A percentile compares a stretch with the other conserved stretches of the same genome.
Conservation (phyloP, 2,329 filamentous ascomycete species). For the Ceratocystis destructans region DNA sequence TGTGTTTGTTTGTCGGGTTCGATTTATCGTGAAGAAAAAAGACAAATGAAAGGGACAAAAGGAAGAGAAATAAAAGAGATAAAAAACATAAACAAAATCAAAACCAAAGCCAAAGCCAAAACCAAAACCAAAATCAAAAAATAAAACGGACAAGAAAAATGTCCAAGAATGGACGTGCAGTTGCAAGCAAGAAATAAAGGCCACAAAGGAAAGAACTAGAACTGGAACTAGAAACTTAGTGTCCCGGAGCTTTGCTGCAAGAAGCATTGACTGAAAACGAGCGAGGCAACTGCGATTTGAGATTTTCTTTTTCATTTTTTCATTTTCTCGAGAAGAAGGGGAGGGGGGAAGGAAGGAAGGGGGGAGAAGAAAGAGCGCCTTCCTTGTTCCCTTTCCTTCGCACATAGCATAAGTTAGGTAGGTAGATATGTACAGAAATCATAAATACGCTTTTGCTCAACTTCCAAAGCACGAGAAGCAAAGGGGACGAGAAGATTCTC, state of each 20-base stretch:
- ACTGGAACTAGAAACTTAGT: conserved; percentile 7
- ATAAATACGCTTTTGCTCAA: neutral
- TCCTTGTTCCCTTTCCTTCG: neutral
- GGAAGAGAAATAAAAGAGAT: conserved; percentile 4
- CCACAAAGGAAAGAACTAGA: conserved; percentile 7
- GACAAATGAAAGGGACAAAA: neutral
- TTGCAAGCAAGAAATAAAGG: conserved; percentile 3
- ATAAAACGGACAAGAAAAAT: neutral
- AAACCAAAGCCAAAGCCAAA: neutral
- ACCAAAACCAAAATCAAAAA: neutral
- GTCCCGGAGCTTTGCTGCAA: neutral
- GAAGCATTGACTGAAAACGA: conserved; percentile 10
- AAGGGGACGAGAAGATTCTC: neutral
- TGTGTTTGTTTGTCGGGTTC: neutral
- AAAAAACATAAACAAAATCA: neutral
- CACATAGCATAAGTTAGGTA: neutral
- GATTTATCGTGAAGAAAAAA: neutral
- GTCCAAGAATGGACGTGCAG: neutral
- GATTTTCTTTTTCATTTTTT: neutral
- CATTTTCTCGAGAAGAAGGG: neutral
- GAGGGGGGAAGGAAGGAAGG: neutral
- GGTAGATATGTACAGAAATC: too few species aligned
- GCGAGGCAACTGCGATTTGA: neutral
- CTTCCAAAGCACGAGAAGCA: neutral
- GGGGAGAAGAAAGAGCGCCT: neutral